Evolutionary conservation across 2,329 filamentous ascomycete genomes (phyloP), one percentile per base, ranked within the genome.

Genomic region (Fusarium sp.): DNA sequence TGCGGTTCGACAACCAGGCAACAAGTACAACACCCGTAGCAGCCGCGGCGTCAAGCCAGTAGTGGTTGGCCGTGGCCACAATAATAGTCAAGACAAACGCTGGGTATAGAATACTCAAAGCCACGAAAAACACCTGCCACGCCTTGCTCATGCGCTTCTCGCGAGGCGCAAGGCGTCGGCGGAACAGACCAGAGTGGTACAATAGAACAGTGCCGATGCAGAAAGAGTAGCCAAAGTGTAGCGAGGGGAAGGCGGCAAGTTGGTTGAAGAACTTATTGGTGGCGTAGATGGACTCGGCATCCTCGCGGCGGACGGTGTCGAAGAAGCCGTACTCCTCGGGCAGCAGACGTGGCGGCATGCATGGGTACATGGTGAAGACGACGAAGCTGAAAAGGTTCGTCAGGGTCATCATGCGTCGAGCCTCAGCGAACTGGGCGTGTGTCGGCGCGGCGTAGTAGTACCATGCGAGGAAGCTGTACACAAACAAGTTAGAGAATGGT

Each of bases 41-140:
- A 2, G 88, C 89, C 20, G 90, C 81, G 0, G 90, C 89, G 76
- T 92, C 90, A 6, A 92, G 81, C 46, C 90, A 84, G 75, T 91
- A 84, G 70, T 84, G 87, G 70, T 90, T 90, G 33, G 87, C 87
- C 0, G 87, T 89, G 17, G 87, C 84, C 28, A 90, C 83, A 61
- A 90, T 89, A 30, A 84, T 84, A 1, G 83, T 79, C 48, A 89
- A 72, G 51, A 88, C 86, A 71, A 85, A 82, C 7, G 76, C 68
- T 3, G 86, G 86, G 70, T 88, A 88, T 46, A 79, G 76, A 19
- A 87, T 59, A 30, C 86, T 85, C 17, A 85, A 48, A 6, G 43
- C 41, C 20, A 67, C 73, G 40, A 75, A 76, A 46, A 77, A 74
- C 22, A 59, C 32, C 52, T 75, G 73, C 57, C 73, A 66, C 35